Conservation (phyloP, 305 asterid genomes). For the Ilex paraguariensis region DNA sequence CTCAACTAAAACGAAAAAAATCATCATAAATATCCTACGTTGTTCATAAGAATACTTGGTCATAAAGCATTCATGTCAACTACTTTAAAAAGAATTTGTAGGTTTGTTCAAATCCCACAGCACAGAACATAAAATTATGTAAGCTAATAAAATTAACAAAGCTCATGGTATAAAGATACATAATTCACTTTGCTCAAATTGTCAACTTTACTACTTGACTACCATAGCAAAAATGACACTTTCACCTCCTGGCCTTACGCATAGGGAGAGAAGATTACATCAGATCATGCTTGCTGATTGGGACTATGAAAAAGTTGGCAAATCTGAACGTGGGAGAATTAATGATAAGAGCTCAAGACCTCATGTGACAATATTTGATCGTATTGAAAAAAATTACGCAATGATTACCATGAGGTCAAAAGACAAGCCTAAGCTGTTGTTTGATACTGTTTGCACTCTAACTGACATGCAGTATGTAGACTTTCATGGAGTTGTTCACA, state of each 20-base stretch:
- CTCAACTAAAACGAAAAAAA: no score
- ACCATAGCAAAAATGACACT: constrained; percentile 62
- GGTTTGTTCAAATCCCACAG: no score
- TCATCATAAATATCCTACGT: no score
- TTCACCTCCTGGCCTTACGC: constrained; percentile 59
- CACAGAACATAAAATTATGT: no score
- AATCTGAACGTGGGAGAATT: constrained; percentile 21
- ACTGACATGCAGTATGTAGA: constrained; percentile 83
- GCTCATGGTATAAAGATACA: no score
- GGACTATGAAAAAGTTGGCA: constrained; percentile 48
- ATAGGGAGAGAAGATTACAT: constrained; percentile 73
- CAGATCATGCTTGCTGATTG: constrained; percentile 83
- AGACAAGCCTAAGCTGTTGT: constrained; percentile 76
- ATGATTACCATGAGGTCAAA: constrained; percentile 65
- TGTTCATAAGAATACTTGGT: no score
- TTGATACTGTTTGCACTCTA: constrained; percentile 70
- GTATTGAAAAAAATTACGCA: constrained; percentile 60
- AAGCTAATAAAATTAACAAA: no score
- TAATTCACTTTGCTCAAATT: no score
- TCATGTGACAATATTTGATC: constrained; percentile 49
- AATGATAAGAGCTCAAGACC: constrained; percentile 43
- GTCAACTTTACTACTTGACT: no score
- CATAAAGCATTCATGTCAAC: no score
- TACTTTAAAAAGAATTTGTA: no score
- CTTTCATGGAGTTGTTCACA: constrained; percentile 74